Evolutionary conservation across 2,329 filamentous ascomycete genomes (phyloP).

Genomic region (Pseudogymnoascus sp.): DNA sequence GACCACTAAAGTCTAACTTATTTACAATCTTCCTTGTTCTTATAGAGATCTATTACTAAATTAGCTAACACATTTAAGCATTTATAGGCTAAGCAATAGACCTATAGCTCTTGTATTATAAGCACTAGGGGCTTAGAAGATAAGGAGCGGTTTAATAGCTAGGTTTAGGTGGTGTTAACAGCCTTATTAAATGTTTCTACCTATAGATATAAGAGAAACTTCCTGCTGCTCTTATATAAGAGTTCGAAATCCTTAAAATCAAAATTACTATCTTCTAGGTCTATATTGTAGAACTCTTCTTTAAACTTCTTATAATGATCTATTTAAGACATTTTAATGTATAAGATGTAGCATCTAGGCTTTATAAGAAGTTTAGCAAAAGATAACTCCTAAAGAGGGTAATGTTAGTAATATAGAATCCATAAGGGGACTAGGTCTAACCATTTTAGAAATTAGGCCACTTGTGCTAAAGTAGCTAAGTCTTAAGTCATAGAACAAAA

Average conservation of each 20-base stretch:
- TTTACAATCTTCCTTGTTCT: not conserved
- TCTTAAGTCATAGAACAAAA: not conserved
- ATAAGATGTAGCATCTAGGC: not conserved
- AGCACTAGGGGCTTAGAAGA: not conserved
- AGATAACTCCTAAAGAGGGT: not conserved
- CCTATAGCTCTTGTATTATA: not conserved
- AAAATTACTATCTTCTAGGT: not conserved
- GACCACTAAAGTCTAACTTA: not conserved
- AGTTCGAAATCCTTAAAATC: not conserved
- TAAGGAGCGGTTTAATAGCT: no score
- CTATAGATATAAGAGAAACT: not conserved
- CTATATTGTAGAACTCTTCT: not conserved
- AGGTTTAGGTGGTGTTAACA: not conserved
- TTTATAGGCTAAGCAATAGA: not conserved
- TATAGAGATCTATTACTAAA: not conserved
- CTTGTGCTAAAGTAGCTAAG: not conserved
- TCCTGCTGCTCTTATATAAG: not conserved
- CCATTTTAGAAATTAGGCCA: not conserved
- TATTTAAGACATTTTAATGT: not conserved
- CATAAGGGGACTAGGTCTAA: not conserved
- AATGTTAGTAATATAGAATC: not conserved
- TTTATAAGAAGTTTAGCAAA: not conserved
- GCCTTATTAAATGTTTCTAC: not conserved
- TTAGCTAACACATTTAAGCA: not conserved
- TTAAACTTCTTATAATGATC: not conserved